Percentiles rank a stretch among this genome's conserved stretches.
phyloP scores from a whole-genome alignment of 768 basidiomycete genomes.

The Boletellus ananas region DNA sequence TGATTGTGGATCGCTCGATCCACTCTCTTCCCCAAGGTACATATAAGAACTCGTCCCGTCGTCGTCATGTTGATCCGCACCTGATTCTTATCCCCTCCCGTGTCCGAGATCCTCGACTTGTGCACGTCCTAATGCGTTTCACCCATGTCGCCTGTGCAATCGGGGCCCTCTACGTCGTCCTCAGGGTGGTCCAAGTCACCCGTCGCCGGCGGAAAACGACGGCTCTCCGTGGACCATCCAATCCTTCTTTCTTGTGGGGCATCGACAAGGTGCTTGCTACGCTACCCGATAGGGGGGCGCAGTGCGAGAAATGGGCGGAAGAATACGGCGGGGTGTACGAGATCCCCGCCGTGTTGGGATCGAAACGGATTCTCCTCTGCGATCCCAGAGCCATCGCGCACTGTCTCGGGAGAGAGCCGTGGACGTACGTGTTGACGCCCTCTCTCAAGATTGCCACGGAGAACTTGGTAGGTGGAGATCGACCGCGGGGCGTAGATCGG shows the following conservation, averaged over 20 bases:
- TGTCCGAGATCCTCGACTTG: too few species aligned
- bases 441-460: conserved; percentile 19
- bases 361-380: conserved; percentile 34
- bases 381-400: conserved; percentile 49
- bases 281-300: conserved; percentile 24
- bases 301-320: conserved; percentile 46
- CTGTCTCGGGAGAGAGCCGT: conserved; percentile 48
- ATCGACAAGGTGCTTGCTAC: background rate
- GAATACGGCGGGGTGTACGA: conserved; percentile 42
- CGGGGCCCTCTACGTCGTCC: conserved; percentile 4
- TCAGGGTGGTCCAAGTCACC: conserved; percentile 4
- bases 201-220: conserved; percentile 16
- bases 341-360: conserved; percentile 36
- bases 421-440: conserved; percentile 27
- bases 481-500: background rate
- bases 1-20: too few species aligned
- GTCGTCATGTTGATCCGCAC: too few species aligned
- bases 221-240: conserved; percentile 19
- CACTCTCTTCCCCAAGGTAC: too few species aligned
- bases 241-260: conserved; percentile 18
- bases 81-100: too few species aligned
- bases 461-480: conserved; percentile 14
- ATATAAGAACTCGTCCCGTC: too few species aligned
- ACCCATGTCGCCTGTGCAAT: conserved; percentile 2
- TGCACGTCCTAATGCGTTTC: background rate